phyloP scores from a whole-genome alignment of 176 grass and related monocot species.

The Aegilops longissima region DNA sequence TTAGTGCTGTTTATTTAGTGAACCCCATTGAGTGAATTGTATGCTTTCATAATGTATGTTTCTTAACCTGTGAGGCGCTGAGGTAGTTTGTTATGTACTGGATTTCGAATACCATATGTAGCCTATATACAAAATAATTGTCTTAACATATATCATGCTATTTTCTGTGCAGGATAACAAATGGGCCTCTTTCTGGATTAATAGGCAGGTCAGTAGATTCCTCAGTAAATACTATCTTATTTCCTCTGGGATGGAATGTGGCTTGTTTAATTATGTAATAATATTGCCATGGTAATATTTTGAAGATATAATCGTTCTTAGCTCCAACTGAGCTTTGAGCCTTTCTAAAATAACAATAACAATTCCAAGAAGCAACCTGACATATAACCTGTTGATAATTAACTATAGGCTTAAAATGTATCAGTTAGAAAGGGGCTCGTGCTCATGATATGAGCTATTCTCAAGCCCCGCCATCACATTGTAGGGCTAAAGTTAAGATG shows the following conservation, averaged over 20 bases:
- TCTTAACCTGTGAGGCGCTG: not conserved
- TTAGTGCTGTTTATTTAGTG: constrained; percentile 34
- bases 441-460: not conserved
- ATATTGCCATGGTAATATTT: constrained; percentile 9
- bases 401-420: not conserved
- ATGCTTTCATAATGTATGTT: constrained; percentile 19
- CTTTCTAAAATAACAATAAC: constrained; percentile 12
- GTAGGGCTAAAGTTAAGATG: constrained; percentile 7
- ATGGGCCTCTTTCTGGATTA: constrained; percentile 93
- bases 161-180: constrained; percentile 82
- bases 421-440: not conserved
- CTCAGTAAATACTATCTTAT: not conserved
- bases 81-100: not conserved
- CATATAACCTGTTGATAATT: not conserved
- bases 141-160: not conserved
- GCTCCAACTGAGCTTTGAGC: not conserved
- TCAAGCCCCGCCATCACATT: not conserved
- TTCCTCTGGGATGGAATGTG: not conserved
- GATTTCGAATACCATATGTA: not conserved
- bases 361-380: not conserved
- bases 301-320: not conserved
- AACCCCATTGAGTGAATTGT: not conserved
- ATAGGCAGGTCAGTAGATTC: constrained; percentile 80
- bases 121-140: not conserved
- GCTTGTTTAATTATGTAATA: not conserved